These are phyloP conservation scores for Candida sonorensis DNA, from an alignment of 805 yeast genomes.

Conservation along the genomic window DNA sequence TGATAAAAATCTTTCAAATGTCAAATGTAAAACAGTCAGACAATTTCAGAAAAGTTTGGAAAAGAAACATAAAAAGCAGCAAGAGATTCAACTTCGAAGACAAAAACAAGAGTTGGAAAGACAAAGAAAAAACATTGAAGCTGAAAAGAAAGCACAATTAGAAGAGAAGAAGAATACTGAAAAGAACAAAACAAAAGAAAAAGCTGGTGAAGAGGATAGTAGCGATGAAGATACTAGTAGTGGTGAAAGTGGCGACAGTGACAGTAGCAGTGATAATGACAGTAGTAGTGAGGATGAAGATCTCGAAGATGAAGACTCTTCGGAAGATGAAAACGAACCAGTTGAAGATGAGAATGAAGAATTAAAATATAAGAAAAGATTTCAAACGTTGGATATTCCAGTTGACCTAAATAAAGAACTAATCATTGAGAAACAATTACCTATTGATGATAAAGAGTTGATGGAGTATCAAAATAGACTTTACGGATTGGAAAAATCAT, in stretches of 20 bases:
- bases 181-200: not conserved
- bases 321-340: constrained; percentile 1
- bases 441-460: constrained; percentile 32
- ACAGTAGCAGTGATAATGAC: constrained; percentile 1
- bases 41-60: constrained; percentile 26
- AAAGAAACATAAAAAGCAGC: constrained; percentile 11
- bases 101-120: constrained; percentile 12
- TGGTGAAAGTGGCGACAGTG: constrained; percentile 3
- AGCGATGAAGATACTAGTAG: constrained; percentile 6
- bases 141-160: constrained; percentile 1
- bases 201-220: constrained; percentile 6
- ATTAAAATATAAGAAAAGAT: constrained; percentile 10
- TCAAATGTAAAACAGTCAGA: constrained; percentile 16
- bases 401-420: constrained; percentile 18
- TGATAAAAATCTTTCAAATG: constrained; percentile 7
- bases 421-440: constrained; percentile 23
- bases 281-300: constrained; percentile 5
- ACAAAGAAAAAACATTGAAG: constrained; percentile 6
- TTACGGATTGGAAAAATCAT: constrained; percentile 18
- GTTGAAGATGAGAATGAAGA: constrained; percentile 3
- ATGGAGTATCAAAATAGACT: constrained; percentile 26
- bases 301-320: constrained; percentile 1
- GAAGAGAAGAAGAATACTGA: constrained; percentile 3
- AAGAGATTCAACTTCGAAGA: constrained; percentile 11
- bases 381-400: constrained; percentile 13